These are phyloP conservation scores for Candida neerlandica DNA, from an alignment of 1,139 yeast genomes.

Conservation along the genomic window DNA sequence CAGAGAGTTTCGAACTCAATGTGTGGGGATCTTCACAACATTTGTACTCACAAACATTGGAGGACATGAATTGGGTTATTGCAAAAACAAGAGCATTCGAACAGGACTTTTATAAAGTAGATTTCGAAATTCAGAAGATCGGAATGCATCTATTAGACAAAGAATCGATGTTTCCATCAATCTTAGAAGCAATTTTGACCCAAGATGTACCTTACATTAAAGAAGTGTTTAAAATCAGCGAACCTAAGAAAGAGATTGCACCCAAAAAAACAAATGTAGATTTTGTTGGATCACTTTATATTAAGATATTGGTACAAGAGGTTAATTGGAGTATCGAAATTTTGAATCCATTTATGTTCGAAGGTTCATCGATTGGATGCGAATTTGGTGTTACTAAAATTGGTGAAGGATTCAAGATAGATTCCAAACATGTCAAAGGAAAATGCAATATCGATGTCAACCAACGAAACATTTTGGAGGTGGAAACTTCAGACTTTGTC, in stretches of 20 bases:
- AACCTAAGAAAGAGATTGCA: background rate
- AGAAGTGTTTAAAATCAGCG: background rate
- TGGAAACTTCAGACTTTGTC: constrained; percentile 35
- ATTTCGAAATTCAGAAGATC: constrained; percentile 11
- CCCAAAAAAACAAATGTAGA: background rate
- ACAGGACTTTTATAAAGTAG: constrained; percentile 10
- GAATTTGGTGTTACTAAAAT: constrained; percentile 4
- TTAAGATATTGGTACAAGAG: constrained; percentile 24
- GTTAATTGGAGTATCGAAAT: constrained; percentile 24
- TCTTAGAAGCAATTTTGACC: constrained; percentile 17
- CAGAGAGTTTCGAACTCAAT: constrained; percentile 9
- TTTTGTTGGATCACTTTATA: constrained; percentile 15
- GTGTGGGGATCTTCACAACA: constrained; percentile 13
- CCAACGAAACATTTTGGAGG: constrained; percentile 21
- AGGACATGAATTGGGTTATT: constrained; percentile 8
- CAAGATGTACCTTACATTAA: constrained; percentile 24
- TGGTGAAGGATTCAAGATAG: constrained; percentile 1
- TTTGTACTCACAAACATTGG: constrained; percentile 8
- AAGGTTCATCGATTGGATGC: constrained; percentile 11
- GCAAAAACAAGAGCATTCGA: constrained; percentile 6
- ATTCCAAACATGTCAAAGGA: constrained; percentile 7
- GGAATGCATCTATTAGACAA: constrained; percentile 11
- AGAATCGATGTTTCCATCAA: constrained; percentile 12
- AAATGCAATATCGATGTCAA: constrained; percentile 10
- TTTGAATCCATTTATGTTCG: constrained; percentile 19